Conservation (phyloP, 1,139 yeast species). For the Meyerozyma smithsonii region DNA sequence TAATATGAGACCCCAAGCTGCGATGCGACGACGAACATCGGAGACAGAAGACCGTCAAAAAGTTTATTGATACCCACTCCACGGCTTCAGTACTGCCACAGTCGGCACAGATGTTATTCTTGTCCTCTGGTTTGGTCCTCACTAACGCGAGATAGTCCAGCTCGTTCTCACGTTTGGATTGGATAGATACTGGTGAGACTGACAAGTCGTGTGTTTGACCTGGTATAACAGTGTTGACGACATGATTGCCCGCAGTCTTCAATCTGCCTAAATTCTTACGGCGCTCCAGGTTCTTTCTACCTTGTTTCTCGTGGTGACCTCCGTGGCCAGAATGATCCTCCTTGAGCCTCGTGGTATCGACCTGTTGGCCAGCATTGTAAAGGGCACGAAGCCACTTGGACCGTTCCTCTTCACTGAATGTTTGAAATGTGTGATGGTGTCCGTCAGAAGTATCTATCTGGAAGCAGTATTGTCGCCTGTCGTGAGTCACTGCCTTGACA, state of each 20-base stretch:
- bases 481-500: conserved; percentile 49
- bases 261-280: conserved; percentile 9
- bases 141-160: conserved; percentile 40
- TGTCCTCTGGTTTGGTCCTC: conserved; percentile 41
- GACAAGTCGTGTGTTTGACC: conserved; percentile 18
- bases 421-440: conserved; percentile 71
- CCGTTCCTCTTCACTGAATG: conserved; percentile 65
- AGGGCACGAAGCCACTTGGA: conserved; percentile 63
- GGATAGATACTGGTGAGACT: conserved; percentile 32
- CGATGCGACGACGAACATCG: conserved; percentile 69
- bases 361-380: conserved; percentile 45
- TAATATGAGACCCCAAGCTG: conserved; percentile 46
- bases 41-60: conserved; percentile 70
- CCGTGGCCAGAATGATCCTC: no score
- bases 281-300: conserved; percentile 5
- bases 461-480: conserved; percentile 57
- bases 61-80: conserved; percentile 85
- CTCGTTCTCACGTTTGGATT: conserved; percentile 12
- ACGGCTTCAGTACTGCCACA: conserved; percentile 64
- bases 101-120: conserved; percentile 71
- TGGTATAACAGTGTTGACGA: conserved; percentile 10
- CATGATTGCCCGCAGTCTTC: conserved; percentile 4
- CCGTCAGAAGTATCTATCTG: conserved; percentile 72
- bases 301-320: not conserved
- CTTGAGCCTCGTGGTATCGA: conserved; percentile 25